Conservation (phyloP, 192 early-diverging fungal species). For the Backusella morwellensis region DNA sequence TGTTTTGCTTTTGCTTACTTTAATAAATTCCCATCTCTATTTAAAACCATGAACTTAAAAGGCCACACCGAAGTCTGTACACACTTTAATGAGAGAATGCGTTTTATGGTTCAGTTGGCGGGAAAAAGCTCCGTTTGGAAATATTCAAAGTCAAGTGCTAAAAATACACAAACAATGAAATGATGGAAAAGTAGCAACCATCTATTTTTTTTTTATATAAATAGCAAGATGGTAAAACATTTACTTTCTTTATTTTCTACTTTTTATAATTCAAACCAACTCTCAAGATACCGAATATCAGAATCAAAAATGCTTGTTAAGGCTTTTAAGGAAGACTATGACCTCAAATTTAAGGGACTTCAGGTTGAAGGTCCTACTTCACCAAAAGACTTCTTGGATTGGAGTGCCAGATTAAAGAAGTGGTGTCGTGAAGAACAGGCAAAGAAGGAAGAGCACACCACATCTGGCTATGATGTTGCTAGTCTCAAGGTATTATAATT, state of each 20-base stretch:
- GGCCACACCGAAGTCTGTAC: slow-evolving; percentile 7
- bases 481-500: slow-evolving; percentile 3
- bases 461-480: slow-evolving; percentile 16
- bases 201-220: not conserved
- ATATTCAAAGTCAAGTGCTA: slow-evolving; percentile 8
- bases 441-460: not conserved
- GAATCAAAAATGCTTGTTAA: slow-evolving; percentile 19
- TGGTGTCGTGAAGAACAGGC: slow-evolving; percentile 17
- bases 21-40: not conserved
- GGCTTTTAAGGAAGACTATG: slow-evolving; percentile 16
- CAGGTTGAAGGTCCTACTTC: slow-evolving; percentile 19
- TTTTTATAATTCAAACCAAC: slow-evolving; percentile 1
- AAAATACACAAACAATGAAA: slow-evolving; percentile 5
- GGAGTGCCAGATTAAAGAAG: slow-evolving; percentile 11
- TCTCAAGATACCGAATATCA: not conserved
- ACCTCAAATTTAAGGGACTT: slow-evolving; percentile 14
- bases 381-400: slow-evolving; percentile 19
- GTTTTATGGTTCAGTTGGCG: not conserved
- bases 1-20: not conserved
- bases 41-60: not conserved
- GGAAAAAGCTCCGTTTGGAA: slow-evolving; percentile 5
- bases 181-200: not conserved
- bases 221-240: not conserved
- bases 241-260: not conserved
- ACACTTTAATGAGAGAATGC: not conserved